Evolutionary conservation across 192 early-diverging fungal genomes (phyloP).

Genomic region (Lobosporangium transversale): DNA sequence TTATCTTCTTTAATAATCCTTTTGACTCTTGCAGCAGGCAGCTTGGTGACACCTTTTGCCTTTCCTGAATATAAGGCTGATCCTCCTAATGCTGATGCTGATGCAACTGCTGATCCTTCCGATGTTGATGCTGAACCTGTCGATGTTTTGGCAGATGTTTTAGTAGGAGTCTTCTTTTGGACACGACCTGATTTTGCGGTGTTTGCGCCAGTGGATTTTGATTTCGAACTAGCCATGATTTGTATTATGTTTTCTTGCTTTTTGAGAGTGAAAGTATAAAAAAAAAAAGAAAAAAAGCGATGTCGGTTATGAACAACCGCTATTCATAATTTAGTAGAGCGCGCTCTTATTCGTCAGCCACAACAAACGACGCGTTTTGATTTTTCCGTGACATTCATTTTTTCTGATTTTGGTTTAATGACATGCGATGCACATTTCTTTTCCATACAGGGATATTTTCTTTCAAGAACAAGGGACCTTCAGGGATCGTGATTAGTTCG

Average conservation of each 20-base stretch:
- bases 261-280: background rate
- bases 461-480: no score
- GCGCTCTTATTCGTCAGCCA: no score
- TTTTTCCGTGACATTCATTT: no score
- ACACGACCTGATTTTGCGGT: constrained; percentile 23
- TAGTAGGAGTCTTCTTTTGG: constrained; percentile 26
- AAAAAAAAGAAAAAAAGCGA: no score
- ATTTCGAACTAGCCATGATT: constrained; percentile 27
- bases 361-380: no score
- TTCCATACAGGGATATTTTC: no score
- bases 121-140: background rate
- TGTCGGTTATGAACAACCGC: no score
- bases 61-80: constrained; percentile 17
- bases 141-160: constrained; percentile 3
- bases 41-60: constrained; percentile 59
- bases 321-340: no score
- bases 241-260: background rate
- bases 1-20: constrained; percentile 82
- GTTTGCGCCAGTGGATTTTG: constrained; percentile 29
- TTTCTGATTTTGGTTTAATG: no score
- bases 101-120: background rate
- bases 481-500: no score
- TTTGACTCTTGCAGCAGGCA: constrained; percentile 75
- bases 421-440: no score
- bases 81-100: no score